These are phyloP conservation scores for Powellomyces hirtus DNA, from an alignment of 192 early-diverging fungal genomes.

Conservation along the genomic window DNA sequence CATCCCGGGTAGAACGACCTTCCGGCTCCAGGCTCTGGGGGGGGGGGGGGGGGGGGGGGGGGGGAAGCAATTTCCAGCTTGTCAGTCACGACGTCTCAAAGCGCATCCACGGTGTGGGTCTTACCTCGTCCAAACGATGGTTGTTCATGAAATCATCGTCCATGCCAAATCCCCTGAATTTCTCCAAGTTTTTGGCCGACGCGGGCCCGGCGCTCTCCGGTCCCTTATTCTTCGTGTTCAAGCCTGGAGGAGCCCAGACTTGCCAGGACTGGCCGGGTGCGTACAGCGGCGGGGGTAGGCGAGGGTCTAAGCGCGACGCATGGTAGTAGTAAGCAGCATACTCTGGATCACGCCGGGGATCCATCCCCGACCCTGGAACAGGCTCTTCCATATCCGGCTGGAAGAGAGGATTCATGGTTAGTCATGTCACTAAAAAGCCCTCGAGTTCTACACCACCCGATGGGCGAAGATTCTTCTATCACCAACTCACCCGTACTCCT, in stretches of 20 bases:
- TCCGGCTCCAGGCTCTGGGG: conserved; percentile 32
- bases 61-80: no score
- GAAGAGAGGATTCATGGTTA: no score
- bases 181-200: conserved; percentile 16
- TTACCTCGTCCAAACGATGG: conserved; percentile 37
- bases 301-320: conserved; percentile 59
- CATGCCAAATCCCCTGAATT: conserved; percentile 25
- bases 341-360: conserved; percentile 63
- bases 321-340: conserved; percentile 61
- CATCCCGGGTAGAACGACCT: conserved; percentile 23
- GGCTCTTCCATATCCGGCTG: background rate
- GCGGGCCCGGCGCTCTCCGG: conserved; percentile 7
- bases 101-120: no score
- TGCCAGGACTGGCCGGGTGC: conserved; percentile 68
- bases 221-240: conserved; percentile 8
- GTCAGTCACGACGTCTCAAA: no score
- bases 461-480: conserved; percentile 19
- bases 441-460: no score
- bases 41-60: no score
- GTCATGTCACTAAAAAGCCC: no score
- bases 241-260: conserved; percentile 51
- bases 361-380: conserved; percentile 25
- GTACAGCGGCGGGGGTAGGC: conserved; percentile 58
- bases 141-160: conserved; percentile 27
- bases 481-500: conserved; percentile 24